phyloP scores from a whole-genome alignment of 169 alveolate genomes.

The Babesia gibsoni region DNA sequence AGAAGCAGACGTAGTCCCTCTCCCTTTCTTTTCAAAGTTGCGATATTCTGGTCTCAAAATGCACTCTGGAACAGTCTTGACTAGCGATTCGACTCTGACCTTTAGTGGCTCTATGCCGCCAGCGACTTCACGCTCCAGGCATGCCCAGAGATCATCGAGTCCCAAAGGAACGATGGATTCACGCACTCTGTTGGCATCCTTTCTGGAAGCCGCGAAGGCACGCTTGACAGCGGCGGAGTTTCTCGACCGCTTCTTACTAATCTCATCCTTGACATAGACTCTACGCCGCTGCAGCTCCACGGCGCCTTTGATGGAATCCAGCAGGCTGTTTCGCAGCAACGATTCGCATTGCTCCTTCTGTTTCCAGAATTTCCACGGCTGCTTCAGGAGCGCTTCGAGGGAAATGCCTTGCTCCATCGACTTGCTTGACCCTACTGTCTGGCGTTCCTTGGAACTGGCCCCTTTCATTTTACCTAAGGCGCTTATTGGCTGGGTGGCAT shows the following conservation, averaged over 20 bases:
- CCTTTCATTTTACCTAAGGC: neutral
- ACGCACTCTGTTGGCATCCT: slow-evolving; percentile 28
- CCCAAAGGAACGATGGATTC: slow-evolving; percentile 25
- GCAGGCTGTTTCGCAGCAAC: slow-evolving; percentile 17
- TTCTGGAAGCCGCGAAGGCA: slow-evolving; percentile 29
- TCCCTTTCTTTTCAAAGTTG: too few species aligned
- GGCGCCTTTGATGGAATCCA: slow-evolving; percentile 14
- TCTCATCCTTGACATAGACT: slow-evolving; percentile 25
- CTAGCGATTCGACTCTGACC: neutral
- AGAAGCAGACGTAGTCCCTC: too few species aligned
- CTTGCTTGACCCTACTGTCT: neutral
- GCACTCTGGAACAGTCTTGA: neutral
- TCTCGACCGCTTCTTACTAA: slow-evolving; percentile 43
- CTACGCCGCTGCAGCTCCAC: slow-evolving; percentile 20
- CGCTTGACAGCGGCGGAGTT: slow-evolving; percentile 54
- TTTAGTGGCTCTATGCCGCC: slow-evolving; percentile 1
- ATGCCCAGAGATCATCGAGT: slow-evolving; percentile 52
- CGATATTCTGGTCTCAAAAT: neutral
- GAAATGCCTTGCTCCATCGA: neutral
- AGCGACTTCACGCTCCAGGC: slow-evolving; percentile 21
- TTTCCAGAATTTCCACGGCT: slow-evolving; percentile 49
- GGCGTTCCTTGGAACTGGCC: neutral
- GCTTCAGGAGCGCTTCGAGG: slow-evolving; percentile 11
- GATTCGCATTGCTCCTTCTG: slow-evolving; percentile 11
- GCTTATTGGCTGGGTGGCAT: neutral